Conservation (phyloP, 306 rosid species). For the Quercus gilva region DNA sequence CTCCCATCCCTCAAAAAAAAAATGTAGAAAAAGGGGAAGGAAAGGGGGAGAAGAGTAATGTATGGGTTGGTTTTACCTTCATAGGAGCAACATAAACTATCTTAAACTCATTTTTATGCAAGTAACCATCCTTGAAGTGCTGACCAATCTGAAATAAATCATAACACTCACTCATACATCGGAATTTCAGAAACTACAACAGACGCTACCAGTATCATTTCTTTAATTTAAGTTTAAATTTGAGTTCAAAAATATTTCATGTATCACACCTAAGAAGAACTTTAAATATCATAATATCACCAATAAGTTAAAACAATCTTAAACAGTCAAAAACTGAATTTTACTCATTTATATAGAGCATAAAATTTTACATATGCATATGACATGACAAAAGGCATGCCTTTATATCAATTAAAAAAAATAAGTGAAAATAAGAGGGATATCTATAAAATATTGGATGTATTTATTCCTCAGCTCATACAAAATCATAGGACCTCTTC, state of each 20-base stretch:
- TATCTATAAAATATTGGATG: background rate
- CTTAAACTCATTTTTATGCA: conserved; percentile 93
- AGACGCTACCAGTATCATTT: background rate
- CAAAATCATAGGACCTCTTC: background rate
- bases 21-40: background rate
- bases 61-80: conserved; percentile 58
- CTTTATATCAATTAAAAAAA: background rate
- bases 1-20: conserved; percentile 2
- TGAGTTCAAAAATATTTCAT: background rate
- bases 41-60: conserved; percentile 9
- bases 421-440: background rate
- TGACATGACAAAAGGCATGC: background rate
- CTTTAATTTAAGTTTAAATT: background rate
- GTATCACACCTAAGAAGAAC: background rate
- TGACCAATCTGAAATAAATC: conserved; percentile 76
- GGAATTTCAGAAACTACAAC: conserved; percentile 9
- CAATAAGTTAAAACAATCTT: background rate
- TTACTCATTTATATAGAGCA: background rate
- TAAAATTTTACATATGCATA: background rate
- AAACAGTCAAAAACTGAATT: background rate
- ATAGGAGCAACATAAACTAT: conserved; percentile 98
- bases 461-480: background rate
- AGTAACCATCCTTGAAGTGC: conserved; percentile 90
- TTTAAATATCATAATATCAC: background rate
- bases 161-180: conserved; percentile 1